Conservation (phyloP, 129 eudicot species). For the Ambrosia trifida region DNA sequence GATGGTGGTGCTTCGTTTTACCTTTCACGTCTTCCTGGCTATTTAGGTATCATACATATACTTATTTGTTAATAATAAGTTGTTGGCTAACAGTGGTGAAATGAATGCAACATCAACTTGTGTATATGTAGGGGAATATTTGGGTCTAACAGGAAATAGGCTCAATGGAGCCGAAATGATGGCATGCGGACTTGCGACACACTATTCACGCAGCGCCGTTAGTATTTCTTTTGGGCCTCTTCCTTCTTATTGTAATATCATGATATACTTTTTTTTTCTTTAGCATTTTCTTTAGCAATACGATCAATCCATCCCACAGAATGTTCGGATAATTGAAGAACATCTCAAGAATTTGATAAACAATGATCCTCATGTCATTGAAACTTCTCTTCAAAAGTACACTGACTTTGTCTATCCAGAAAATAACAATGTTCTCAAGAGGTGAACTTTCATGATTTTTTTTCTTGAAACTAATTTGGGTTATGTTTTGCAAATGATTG, state of each 20-base stretch:
- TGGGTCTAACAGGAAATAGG: constrained; percentile 70
- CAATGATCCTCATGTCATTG: constrained; percentile 71
- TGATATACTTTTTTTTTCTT: background rate
- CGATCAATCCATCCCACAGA: constrained; percentile 38
- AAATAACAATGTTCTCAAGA: constrained; percentile 34
- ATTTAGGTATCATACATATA: constrained; percentile 50
- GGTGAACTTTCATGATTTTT: background rate
- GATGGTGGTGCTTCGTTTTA: constrained; percentile 85
- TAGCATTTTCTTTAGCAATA: background rate
- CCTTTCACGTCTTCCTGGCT: constrained; percentile 75
- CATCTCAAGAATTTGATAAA: constrained; percentile 47
- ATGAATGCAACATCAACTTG: background rate
- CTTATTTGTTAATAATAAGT: background rate
- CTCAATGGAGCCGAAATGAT: constrained; percentile 81
- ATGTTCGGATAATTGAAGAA: constrained; percentile 65
- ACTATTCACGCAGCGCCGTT: constrained; percentile 55
- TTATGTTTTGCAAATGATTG: background rate
- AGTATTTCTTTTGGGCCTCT: constrained; percentile 8
- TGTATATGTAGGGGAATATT: constrained; percentile 65
- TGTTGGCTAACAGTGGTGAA: too few relatives aligned
- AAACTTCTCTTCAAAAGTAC: constrained; percentile 46
- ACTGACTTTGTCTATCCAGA: constrained; percentile 48
- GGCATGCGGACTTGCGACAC: constrained; percentile 93
- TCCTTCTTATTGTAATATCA: background rate
- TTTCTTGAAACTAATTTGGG: background rate